Evolutionary conservation across 352 stramenopile species (phyloP).

Genomic region (Globisporangium abappressorium): DNA sequence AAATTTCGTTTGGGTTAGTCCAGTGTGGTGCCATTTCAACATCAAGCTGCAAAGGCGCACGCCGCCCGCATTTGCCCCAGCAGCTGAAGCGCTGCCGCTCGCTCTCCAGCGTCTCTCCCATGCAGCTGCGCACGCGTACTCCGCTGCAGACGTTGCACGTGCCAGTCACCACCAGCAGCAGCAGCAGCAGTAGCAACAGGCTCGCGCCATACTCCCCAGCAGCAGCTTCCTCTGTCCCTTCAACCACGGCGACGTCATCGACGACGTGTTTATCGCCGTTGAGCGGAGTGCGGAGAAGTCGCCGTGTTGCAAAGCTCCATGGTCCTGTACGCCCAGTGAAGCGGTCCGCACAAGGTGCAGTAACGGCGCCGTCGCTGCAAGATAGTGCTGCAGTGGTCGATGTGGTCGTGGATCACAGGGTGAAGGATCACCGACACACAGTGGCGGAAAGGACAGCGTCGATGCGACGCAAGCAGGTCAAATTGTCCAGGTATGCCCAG

Average conservation of each 20-base stretch:
- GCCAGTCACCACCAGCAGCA: background rate
- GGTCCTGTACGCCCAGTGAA: background rate
- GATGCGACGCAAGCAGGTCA: background rate
- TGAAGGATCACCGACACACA: background rate
- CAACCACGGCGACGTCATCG: background rate
- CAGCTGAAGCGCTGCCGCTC: background rate
- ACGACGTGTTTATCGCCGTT: background rate
- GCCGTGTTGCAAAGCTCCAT: background rate
- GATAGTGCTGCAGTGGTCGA: background rate
- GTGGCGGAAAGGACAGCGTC: background rate
- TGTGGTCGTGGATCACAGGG: background rate
- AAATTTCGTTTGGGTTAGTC: background rate
- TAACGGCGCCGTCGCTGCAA: background rate
- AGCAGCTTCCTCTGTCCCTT: background rate
- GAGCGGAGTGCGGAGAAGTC: constrained; percentile 4
- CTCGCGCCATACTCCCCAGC: background rate
- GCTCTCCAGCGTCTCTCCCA: background rate
- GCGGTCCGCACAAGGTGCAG: background rate
- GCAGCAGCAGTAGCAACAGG: background rate
- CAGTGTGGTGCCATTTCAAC: background rate
- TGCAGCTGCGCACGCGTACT: constrained; percentile 6
- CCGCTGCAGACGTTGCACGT: constrained; percentile 1
- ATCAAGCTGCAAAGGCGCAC: background rate
- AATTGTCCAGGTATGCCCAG: constrained; percentile 3
- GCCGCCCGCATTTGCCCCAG: no score